Base-by-base conservation (phyloP, 768 basidiomycete genomes). In the Punctularia strigosozonata region DNA sequence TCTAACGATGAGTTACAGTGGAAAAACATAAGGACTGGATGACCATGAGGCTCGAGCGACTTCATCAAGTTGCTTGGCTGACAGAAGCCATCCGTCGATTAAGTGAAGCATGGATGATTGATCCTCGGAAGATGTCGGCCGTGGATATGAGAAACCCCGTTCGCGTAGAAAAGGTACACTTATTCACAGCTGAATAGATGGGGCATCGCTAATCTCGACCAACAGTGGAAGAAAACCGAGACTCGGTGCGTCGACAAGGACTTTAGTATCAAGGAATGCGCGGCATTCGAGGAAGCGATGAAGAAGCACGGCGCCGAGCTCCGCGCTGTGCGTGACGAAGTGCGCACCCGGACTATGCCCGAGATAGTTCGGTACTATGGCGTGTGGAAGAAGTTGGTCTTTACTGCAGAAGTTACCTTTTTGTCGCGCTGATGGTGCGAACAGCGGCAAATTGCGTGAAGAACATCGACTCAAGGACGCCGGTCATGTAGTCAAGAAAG, bases 321-420 rank as follows among this genome's bases (percentile, higher is more conserved):
- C 38, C 77, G 84, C 28, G 71, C 74, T 4, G 80, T 88, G 19
- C 65, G 77, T 36, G 81, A 85, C 21, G 83, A 87, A 51, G 68
- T 90, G 31, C 68, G 67, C 18, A 73, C 77, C 3, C 66, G 86
- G 40, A 64, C 77, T 1, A 70, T 87, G 51, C 65, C 72, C 21
- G 88, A 90, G 50, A 74, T 88, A 5, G 86, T 90, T 21, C 73
- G 85, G 14, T 88, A 78, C 58, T 90, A 85, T 48, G 81, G 77
- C 3, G 78, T 74, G 43, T 90, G 87, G 87, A 90, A 90, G 64
- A 84, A 73, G 87, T 86, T 50, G 26, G 59, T 46, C 15, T 43
- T 30, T 35, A 32, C 4, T 25, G 15, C 22, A 44, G 37, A 31
- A 20, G n/a, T n/a, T n/a, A n/a, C n/a, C n/a, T 15, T 42, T 31